phyloP scores from a whole-genome alignment of 2,329 filamentous ascomycete genomes.

The Aspergillus viridinutans region DNA sequence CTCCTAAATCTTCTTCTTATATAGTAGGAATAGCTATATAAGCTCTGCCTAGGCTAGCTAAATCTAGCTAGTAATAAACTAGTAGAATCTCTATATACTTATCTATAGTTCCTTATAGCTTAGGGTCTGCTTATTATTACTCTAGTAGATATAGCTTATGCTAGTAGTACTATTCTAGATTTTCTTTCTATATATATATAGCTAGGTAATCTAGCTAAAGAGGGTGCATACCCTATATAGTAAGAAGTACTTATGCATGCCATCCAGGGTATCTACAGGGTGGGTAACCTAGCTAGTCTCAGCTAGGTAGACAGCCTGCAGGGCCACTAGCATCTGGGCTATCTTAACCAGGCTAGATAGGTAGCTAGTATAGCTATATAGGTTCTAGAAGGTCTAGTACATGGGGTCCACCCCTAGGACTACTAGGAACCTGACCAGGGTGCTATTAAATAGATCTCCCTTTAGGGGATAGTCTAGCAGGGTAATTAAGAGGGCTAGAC shows the following conservation, averaged over 20 bases:
- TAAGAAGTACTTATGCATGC: neutral
- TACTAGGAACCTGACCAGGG: no score
- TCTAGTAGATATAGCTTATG: slow-evolving; percentile 5
- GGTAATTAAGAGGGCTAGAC: no score
- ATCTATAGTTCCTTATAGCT: slow-evolving; percentile 1
- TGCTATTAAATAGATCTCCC: no score
- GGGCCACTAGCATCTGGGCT: slow-evolving; percentile 1
- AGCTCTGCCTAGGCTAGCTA: neutral
- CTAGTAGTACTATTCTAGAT: slow-evolving; percentile 3
- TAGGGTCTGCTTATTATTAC: slow-evolving; percentile 3
- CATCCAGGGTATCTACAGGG: neutral
- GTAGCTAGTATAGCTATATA: slow-evolving; percentile 1
- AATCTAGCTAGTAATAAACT: neutral
- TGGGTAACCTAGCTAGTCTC: neutral
- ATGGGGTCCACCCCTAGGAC: neutral
- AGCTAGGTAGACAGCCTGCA: neutral
- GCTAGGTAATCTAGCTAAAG: slow-evolving; percentile 1
- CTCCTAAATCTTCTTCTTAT: neutral
- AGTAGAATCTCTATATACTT: neutral
- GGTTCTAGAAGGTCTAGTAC: neutral
- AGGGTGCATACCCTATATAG: neutral
- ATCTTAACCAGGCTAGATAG: slow-evolving; percentile 3
- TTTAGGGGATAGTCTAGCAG: no score
- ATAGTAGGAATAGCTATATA: neutral
- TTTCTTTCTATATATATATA: slow-evolving; percentile 1